These are phyloP conservation scores for Penicillium angulare DNA, from an alignment of 495 filamentous ascomycete species.

Conservation along the genomic window DNA sequence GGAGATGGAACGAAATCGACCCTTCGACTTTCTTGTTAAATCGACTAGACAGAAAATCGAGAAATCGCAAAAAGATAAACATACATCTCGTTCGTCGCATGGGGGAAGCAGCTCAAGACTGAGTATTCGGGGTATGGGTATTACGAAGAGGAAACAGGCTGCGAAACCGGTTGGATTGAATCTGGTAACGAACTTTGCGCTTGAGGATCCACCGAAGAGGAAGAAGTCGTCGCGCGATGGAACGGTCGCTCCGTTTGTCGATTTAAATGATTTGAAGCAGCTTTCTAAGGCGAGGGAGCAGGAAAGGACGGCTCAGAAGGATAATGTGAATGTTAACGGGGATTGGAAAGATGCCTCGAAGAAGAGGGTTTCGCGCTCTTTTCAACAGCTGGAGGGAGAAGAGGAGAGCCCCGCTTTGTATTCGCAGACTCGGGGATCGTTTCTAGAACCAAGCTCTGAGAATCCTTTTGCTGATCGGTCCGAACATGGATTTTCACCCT, in stretches of 20 bases:
- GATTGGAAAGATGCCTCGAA: neutral
- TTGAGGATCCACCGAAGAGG: constrained; percentile 13
- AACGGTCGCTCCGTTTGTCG: constrained; percentile 28
- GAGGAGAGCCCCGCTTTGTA: too few species aligned
- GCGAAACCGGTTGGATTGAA: constrained; percentile 58
- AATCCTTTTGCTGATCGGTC: constrained; percentile 21
- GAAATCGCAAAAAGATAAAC: constrained; percentile 7
- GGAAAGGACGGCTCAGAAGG: constrained; percentile 31
- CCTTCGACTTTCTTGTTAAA: constrained; percentile 33
- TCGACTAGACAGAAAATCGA: constrained; percentile 27
- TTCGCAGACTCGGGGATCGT: constrained; percentile 18
- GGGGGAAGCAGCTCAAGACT: constrained; percentile 3
- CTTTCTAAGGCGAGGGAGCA: constrained; percentile 37
- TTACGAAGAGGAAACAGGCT: constrained; percentile 45
- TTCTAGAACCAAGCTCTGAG: constrained; percentile 10
- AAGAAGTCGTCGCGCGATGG: neutral
- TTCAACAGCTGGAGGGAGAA: neutral
- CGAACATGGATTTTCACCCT: constrained; percentile 67
- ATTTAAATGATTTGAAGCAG: constrained; percentile 40
- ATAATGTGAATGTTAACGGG: too few species aligned
- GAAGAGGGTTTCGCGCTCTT: neutral
- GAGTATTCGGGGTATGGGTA: constrained; percentile 20
- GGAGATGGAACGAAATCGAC: constrained; percentile 27
- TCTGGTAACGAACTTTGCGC: constrained; percentile 56
- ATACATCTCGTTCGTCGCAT: constrained; percentile 5